These are phyloP conservation scores for Saturnispora galanensis DNA, from an alignment of 805 yeast species.

Conservation along the genomic window DNA sequence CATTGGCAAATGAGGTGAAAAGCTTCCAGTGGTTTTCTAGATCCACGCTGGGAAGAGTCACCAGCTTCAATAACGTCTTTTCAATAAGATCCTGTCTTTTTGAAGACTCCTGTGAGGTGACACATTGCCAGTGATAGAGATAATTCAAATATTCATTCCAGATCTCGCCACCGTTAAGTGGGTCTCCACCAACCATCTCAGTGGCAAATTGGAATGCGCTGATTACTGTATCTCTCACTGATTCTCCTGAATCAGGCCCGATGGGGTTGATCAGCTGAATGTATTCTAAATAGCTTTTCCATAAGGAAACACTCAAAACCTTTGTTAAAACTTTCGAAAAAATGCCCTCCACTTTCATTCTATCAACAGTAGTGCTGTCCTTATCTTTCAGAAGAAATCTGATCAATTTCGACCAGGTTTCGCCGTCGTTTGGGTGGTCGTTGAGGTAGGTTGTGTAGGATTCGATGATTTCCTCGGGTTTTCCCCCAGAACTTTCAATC, in stretches of 20 bases:
- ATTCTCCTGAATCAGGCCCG: slow-evolving; percentile 67
- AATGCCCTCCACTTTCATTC: slow-evolving; percentile 50
- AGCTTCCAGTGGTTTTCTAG: slow-evolving; percentile 70
- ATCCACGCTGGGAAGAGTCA: slow-evolving; percentile 66
- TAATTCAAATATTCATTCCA: slow-evolving; percentile 83
- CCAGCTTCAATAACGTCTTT: slow-evolving; percentile 56
- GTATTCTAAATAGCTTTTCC: slow-evolving; percentile 69
- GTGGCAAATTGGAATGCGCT: slow-evolving; percentile 81
- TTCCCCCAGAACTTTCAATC: slow-evolving; percentile 32
- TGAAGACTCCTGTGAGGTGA: slow-evolving; percentile 74
- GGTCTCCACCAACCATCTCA: slow-evolving; percentile 69
- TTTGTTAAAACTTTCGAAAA: slow-evolving; percentile 55
- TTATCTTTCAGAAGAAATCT: slow-evolving; percentile 27
- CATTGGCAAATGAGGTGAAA: slow-evolving; percentile 81
- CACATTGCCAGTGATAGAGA: slow-evolving; percentile 68
- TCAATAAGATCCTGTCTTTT: slow-evolving; percentile 71
- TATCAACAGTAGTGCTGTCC: slow-evolving; percentile 56
- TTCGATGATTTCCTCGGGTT: slow-evolving; percentile 37
- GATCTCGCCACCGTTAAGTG: slow-evolving; percentile 47
- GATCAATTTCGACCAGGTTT: slow-evolving; percentile 68
- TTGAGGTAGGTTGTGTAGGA: slow-evolving; percentile 51
- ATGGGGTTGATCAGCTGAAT: slow-evolving; percentile 62
- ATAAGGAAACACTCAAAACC: slow-evolving; percentile 56
- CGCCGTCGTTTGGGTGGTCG: slow-evolving; percentile 58
- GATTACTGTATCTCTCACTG: slow-evolving; percentile 60